Evolutionary conservation across 768 basidiomycete genomes (phyloP).

Genomic region (Collybiopsis luxurians): DNA sequence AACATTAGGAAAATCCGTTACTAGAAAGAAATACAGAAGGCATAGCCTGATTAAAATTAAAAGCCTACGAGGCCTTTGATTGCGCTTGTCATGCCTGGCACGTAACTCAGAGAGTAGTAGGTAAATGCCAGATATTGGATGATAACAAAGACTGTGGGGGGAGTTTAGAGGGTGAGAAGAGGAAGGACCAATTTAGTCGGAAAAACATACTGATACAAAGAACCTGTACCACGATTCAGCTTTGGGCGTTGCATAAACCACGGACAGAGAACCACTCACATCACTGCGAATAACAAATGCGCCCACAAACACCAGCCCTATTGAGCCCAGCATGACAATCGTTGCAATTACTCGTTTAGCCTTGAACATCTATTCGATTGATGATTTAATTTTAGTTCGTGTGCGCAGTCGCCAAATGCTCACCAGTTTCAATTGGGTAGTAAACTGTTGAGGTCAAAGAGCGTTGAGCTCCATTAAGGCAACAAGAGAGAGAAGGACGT

Average conservation of each 20-base stretch:
- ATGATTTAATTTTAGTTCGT: neutral
- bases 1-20: too few relatives aligned
- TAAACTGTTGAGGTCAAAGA: constrained; percentile 48
- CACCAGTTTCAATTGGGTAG: constrained; percentile 79
- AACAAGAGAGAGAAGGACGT: constrained; percentile 27
- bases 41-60: neutral
- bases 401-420: constrained; percentile 14
- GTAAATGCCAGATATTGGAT: constrained; percentile 89
- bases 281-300: constrained; percentile 76
- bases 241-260: neutral
- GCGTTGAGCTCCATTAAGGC: constrained; percentile 5
- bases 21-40: too few relatives aligned
- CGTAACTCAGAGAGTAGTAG: constrained; percentile 87
- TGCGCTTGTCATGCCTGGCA: constrained; percentile 84
- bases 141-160: constrained; percentile 75
- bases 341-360: constrained; percentile 84
- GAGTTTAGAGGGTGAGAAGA: constrained; percentile 9
- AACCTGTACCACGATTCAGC: constrained; percentile 36
- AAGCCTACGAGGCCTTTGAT: constrained; percentile 61
- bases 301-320: constrained; percentile 80
- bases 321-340: constrained; percentile 72
- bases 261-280: constrained; percentile 35
- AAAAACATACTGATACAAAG: constrained; percentile 60
- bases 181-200: neutral
- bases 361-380: constrained; percentile 98